Evolutionary conservation across 2,329 filamentous ascomycete species (phyloP), one percentile per base, ranked within the genome.

Genomic region (Fusarium redolens): DNA sequence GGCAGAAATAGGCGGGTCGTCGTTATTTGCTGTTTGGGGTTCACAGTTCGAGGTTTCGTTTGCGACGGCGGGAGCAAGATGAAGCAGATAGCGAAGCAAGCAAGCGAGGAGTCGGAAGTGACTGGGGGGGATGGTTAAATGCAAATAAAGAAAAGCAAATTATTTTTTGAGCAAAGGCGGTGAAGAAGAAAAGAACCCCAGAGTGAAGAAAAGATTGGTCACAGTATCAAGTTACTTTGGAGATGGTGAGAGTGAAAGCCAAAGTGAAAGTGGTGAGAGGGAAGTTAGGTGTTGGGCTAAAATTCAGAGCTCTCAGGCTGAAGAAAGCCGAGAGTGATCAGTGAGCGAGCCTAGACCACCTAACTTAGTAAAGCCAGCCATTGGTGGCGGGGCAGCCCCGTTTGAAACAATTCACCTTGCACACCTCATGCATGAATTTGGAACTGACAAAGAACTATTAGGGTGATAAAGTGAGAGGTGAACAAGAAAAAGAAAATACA

Each of bases 221-320:
- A 56, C 51, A 61, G 67, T 63, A 68, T 70, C 55, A 59, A 74
- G 55, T 38, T 38, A 38, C 47, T 37, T 54, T 73, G 37, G 51
- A 31, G 31, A 48, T 59, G 45, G 33, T 54, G 50, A 54, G 22
- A 40, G 48, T 51, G 33, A 38, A 52, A 52, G 50, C 18, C 50
- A 52, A 61, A 57, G 66, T 22, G 61, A 54, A 51, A 38, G 67
- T 69, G 65, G 62, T 56, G 69, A 62, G 55, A 68, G 58, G 31
- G 47, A 68, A 61, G 54, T 43, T 61, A 68, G 69, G 67, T 72
- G 71, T 73, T 73, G 71, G 71, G 71, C 71, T 74, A 73, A 73
- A 73, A 73, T 68, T 74, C 63, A 69, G 54, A 74, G 71, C 71
- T 71, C 71, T 69, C 58, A 69, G 71, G 63, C 69, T 72, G 67